These are phyloP conservation scores for Podospora anserina DNA, from an alignment of 495 filamentous ascomycete species.

Conservation along the genomic window DNA sequence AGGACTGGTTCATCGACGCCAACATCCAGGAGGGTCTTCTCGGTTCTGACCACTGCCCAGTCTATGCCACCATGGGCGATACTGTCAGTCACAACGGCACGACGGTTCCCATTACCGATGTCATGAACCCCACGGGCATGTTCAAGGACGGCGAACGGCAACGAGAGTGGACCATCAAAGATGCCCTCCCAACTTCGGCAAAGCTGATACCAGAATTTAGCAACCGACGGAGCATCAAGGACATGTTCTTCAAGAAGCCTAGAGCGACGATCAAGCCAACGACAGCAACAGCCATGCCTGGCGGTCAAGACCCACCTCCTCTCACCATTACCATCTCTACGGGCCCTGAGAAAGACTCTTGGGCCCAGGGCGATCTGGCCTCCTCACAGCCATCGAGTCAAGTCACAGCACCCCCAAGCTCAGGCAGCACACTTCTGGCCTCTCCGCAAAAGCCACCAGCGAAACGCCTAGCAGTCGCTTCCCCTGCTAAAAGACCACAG, in stretches of 20 bases:
- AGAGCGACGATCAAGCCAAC: constrained; percentile 17
- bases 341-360: not conserved
- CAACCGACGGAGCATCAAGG: constrained; percentile 77
- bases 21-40: constrained; percentile 95
- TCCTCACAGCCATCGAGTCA: constrained; percentile 1
- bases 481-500: constrained; percentile 29
- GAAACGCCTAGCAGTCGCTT: constrained; percentile 17
- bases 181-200: constrained; percentile 70
- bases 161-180: constrained; percentile 62
- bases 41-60: constrained; percentile 96
- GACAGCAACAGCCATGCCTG: constrained; percentile 10
- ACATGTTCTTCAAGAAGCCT: constrained; percentile 76
- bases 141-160: constrained; percentile 68
- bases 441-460: not conserved
- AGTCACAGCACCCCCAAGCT: not conserved
- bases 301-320: not conserved
- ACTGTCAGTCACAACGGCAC: constrained; percentile 48
- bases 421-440: not conserved
- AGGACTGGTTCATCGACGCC: constrained; percentile 77
- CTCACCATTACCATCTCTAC: constrained; percentile 4
- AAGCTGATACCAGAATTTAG: constrained; percentile 86
- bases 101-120: constrained; percentile 59
- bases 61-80: constrained; percentile 53
- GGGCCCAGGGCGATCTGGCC: not conserved
- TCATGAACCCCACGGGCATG: constrained; percentile 76